Base-by-base conservation (phyloP, 2,329 filamentous ascomycete genomes). In the Trichoderma guizhouense region DNA sequence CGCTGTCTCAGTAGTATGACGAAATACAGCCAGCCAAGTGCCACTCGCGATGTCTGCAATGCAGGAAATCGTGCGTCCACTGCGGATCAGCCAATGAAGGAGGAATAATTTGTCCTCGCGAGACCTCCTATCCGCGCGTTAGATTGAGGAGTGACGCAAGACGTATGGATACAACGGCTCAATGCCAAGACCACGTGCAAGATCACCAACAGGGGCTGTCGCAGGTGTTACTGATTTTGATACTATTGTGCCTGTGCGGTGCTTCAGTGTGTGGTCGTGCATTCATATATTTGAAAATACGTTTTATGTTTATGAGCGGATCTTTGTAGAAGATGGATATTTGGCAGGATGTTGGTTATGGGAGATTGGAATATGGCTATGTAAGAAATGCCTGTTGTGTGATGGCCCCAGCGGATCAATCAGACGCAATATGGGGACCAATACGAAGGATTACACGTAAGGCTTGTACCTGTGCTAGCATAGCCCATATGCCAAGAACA, bases 41-140 rank as follows among this genome's bases (percentile, higher is more conserved):
- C 14, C 6, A 9, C 28, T 47, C 9, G 15, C 6, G 15, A 26
- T 30, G 7, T n/a, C 30, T 30, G 9, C 28, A 62, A 53, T 69
- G 39, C 21, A 43, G 15, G 21, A 24, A 21, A 26, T 58, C 24
- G 24, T 66, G 47, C 18, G 21, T 2, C 24, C 30, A 24, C 30
- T 15, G 7, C 47, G 11, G 11, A n/a, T 28, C 36, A 39, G 24
- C 67, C 67, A 69, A 69, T 53, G 3, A 63, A 69, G 12, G 6
- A 11, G 7, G 11, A n/a, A 36, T 39, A 21, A 39, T 21, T 11
- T n/a, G 15, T 28, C 7, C 47, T 36, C 21, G 47, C 24, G 64
- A 67, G 53, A 67, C 64, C 64, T 67, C 64, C 64, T 67, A 67
- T 67, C 64, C 64, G 24, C 51, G 34, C 64, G 51, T 67, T 30